phyloP scores from a whole-genome alignment of 371 early-diverging fungal genomes.

The Mucor piriformis region DNA sequence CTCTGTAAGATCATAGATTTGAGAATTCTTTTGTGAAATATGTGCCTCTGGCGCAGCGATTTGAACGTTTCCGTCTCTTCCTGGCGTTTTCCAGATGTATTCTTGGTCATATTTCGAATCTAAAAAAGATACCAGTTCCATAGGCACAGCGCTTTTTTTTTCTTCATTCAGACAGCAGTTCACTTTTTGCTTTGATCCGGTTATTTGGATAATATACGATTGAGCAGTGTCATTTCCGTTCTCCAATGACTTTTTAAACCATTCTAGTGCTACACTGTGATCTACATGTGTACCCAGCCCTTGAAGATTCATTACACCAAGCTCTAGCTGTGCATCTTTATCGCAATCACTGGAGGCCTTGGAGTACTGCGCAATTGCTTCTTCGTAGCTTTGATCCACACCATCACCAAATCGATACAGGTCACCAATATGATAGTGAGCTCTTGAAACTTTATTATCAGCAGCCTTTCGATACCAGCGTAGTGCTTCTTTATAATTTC shows the following conservation, averaged over 20 bases:
- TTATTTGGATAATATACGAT: background rate
- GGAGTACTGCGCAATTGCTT: conserved; percentile 4
- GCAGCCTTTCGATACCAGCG: conserved; percentile 4
- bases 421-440: conserved; percentile 71
- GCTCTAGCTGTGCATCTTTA: conserved; percentile 7
- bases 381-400: background rate
- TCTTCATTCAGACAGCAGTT: no score
- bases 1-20: no score
- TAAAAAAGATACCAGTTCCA: no score
- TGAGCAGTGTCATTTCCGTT: background rate
- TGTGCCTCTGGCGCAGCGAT: no score
- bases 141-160: no score
- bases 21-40: no score
- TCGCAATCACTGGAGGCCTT: conserved; percentile 1
- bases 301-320: conserved; percentile 4
- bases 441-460: conserved; percentile 61
- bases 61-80: no score
- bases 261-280: background rate
- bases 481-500: background rate
- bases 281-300: conserved; percentile 1
- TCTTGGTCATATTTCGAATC: no score
- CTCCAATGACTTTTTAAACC: conserved; percentile 4
- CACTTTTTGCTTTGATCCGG: no score
- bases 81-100: no score
- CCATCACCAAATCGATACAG: conserved; percentile 77